Evolutionary conservation across 148 eudicot genomes (phyloP).

Genomic region (Arctostaphylos glauca): DNA sequence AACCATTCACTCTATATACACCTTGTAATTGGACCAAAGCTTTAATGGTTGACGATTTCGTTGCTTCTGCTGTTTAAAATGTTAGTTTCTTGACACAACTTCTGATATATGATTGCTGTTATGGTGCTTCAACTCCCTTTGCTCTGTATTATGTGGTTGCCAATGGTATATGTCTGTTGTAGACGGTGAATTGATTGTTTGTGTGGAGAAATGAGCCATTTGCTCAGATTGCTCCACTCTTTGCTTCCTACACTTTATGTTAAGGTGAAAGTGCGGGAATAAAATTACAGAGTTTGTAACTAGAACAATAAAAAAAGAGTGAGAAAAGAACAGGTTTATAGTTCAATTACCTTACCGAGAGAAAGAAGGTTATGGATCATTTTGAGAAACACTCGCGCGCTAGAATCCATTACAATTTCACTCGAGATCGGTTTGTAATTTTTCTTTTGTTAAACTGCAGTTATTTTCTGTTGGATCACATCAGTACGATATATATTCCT

Average conservation of each 20-base stretch:
- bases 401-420: background rate
- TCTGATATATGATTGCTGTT: background rate
- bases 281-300: background rate
- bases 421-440: background rate
- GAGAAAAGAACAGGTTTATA: background rate
- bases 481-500: background rate
- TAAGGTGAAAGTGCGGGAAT: background rate
- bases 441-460: background rate
- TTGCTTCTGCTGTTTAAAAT: background rate
- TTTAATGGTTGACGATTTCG: no score
- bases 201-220: background rate
- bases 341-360: background rate
- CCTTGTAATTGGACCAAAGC: background rate
- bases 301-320: background rate
- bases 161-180: background rate
- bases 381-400: background rate
- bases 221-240: no score
- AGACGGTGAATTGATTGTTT: background rate
- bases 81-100: background rate
- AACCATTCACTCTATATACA: background rate
- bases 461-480: slow-evolving; percentile 1
- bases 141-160: background rate
- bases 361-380: background rate
- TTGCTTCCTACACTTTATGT: background rate
- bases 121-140: background rate